These are phyloP conservation scores for Termitomyces sp. DNA, from an alignment of 768 basidiomycete genomes.

Conservation along the genomic window DNA sequence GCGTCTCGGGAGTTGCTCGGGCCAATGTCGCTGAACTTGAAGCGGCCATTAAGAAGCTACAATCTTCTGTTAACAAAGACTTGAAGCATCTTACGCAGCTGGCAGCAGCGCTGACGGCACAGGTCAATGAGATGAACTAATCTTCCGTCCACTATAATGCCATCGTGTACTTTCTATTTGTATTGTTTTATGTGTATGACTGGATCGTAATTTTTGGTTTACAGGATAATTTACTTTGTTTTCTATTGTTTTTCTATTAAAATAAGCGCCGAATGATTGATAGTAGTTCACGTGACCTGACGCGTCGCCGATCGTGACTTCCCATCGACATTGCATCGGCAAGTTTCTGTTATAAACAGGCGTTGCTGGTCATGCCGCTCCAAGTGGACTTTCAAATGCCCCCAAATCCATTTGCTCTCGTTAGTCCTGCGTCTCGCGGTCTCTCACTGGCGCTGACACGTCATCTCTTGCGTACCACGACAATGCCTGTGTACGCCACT, in stretches of 20 bases:
- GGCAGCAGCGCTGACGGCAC: constrained; percentile 20
- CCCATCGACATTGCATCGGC: background rate
- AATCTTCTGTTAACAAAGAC: constrained; percentile 26
- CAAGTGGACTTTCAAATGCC: constrained; percentile 4
- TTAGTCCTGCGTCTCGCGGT: constrained; percentile 52
- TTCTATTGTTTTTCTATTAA: background rate
- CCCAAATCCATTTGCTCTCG: constrained; percentile 41
- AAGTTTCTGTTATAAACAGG: background rate
- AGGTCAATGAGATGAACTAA: constrained; percentile 25
- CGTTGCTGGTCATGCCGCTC: background rate
- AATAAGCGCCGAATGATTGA: constrained; percentile 1
- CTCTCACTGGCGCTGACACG: constrained; percentile 50
- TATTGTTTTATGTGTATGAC: constrained; percentile 8
- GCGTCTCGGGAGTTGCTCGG: constrained; percentile 18
- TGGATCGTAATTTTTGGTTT: constrained; percentile 9
- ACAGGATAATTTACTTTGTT: background rate
- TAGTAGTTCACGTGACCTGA: constrained; percentile 6
- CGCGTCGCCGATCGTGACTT: constrained; percentile 9
- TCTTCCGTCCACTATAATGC: background rate
- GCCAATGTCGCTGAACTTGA: constrained; percentile 29
- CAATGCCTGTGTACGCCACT: constrained; percentile 49
- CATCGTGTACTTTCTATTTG: constrained; percentile 5
- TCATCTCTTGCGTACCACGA: constrained; percentile 43
- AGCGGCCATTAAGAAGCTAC: constrained; percentile 27
- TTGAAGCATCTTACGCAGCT: constrained; percentile 28